Percentiles rank a stretch among this genome's conserved stretches.
These are phyloP conservation scores for Microcera coccophila DNA, from an alignment of 2,329 filamentous ascomycete genomes.

Conservation along the genomic window DNA sequence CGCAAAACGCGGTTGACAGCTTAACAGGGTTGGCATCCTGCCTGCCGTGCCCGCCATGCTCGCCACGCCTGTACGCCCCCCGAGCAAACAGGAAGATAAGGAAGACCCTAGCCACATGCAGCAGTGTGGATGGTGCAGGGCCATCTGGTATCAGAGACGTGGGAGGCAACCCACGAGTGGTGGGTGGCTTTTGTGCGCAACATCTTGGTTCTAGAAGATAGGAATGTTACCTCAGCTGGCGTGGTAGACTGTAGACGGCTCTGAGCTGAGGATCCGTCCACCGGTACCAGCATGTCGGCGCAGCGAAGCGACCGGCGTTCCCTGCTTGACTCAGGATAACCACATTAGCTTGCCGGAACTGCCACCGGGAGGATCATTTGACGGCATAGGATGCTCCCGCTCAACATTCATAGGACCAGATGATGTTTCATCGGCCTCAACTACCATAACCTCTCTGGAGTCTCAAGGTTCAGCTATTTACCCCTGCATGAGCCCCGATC, in stretches of 20 bases:
- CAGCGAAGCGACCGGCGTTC: background rate
- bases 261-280: constrained; percentile 13
- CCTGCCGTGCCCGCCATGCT: background rate
- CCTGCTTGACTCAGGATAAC: background rate
- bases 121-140: too few species aligned
- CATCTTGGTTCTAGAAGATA: constrained; percentile 8
- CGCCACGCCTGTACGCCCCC: background rate
- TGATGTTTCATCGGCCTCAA: constrained; percentile 8
- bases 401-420: constrained; percentile 8
- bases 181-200: background rate
- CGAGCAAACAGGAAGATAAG: background rate
- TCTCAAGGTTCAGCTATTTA: constrained; percentile 2
- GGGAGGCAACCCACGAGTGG: too few species aligned
- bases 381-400: constrained; percentile 4
- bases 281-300: constrained; percentile 12
- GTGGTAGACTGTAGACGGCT: constrained; percentile 12
- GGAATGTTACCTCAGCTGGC: constrained; percentile 11
- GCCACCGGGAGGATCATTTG: constrained; percentile 15
- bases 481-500: constrained; percentile 9
- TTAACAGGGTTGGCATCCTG: background rate
- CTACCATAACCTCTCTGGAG: background rate
- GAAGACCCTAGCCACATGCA: too few species aligned
- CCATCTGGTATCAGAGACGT: too few species aligned
- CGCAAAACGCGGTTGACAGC: background rate
- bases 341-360: constrained; percentile 6